These are phyloP conservation scores for Penicillium sp. DNA, from an alignment of 2,329 filamentous ascomycete genomes.

Conservation along the genomic window DNA sequence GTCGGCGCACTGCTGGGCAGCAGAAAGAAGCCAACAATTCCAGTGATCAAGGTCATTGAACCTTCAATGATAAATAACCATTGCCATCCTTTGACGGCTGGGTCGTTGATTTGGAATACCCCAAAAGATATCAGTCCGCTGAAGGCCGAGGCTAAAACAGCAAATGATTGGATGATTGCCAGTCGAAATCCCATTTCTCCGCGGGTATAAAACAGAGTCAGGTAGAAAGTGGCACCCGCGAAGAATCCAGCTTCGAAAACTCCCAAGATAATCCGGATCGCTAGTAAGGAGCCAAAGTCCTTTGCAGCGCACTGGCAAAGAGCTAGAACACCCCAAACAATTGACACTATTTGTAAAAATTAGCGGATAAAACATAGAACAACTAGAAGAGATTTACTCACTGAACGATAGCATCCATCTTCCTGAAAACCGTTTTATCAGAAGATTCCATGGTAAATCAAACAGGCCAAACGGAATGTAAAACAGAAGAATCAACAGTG, in stretches of 20 bases:
- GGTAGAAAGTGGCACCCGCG: conserved; percentile 56
- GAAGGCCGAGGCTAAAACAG: conserved; percentile 44
- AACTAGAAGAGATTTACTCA: conserved; percentile 6
- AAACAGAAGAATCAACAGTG: conserved; percentile 48
- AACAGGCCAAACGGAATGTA: conserved; percentile 55
- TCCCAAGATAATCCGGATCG: conserved; percentile 48
- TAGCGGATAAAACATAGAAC: conserved; percentile 40
- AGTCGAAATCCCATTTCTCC: conserved; percentile 47
- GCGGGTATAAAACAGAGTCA: conserved; percentile 51
- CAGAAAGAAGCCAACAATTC: conserved; percentile 34
- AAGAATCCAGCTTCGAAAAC: conserved; percentile 58
- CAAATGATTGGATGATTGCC: conserved; percentile 48
- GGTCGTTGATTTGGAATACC: conserved; percentile 52
- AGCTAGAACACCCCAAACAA: conserved; percentile 31
- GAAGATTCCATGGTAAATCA: conserved; percentile 50
- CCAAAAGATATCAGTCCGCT: conserved; percentile 45
- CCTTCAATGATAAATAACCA: conserved; percentile 51
- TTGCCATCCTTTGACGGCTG: conserved; percentile 50
- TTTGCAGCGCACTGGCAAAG: conserved; percentile 54
- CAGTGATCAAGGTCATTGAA: conserved; percentile 34
- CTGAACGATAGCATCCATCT: conserved; percentile 42
- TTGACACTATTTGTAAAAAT: conserved; percentile 25
- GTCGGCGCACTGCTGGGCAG: conserved; percentile 34
- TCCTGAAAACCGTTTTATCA: conserved; percentile 46
- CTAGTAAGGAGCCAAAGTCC: conserved; percentile 52